Conservation (phyloP, 176 grass and related monocot species). For the Musa itinerans region DNA sequence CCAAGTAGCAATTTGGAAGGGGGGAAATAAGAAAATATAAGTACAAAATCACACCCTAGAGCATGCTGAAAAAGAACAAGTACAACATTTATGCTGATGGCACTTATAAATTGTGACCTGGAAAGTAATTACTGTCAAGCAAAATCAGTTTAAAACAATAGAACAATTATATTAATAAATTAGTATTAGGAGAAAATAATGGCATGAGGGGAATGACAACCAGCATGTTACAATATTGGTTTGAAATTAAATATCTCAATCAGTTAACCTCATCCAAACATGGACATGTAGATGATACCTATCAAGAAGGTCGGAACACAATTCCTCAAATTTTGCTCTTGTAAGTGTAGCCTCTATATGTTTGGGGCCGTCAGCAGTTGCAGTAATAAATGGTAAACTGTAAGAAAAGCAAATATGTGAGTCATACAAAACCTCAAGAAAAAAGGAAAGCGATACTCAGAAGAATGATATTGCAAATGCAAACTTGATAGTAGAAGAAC, state of each 20-base stretch:
- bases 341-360: constrained; percentile 60
- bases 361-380: constrained; percentile 60
- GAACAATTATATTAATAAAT: too few relatives aligned
- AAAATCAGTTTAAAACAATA: neutral
- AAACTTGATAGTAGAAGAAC: neutral
- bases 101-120: neutral
- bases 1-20: neutral
- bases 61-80: neutral
- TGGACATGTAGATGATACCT: constrained; percentile 25
- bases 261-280: neutral
- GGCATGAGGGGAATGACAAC: neutral
- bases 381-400: constrained; percentile 73
- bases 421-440: neutral
- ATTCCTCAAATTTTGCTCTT: constrained; percentile 78
- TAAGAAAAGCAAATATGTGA: constrained; percentile 13
- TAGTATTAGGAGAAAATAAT: neutral
- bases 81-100: neutral
- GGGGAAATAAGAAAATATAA: constrained; percentile 8
- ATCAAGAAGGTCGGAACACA: constrained; percentile 65
- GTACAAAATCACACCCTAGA: neutral
- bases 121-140: neutral
- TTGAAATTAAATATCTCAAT: neutral
- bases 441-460: neutral
- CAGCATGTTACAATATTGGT: too few relatives aligned
- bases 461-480: neutral